A percentile compares a stretch with the other conserved stretches of the same genome.
phyloP scores from a whole-genome alignment of 2,329 filamentous ascomycete species.

The Aspergillus persii region DNA sequence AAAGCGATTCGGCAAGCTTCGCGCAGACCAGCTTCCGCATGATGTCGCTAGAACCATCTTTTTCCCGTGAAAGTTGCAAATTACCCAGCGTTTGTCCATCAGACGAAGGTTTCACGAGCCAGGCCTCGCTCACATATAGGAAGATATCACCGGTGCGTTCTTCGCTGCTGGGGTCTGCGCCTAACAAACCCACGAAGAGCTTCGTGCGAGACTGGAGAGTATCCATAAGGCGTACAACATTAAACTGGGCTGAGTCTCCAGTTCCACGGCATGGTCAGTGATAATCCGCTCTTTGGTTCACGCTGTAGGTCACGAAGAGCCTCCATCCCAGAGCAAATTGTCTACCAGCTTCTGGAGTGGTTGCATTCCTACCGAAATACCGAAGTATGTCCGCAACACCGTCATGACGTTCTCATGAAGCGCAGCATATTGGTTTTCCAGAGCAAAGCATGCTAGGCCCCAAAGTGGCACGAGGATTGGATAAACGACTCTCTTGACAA shows the following conservation, averaged over 20 bases:
- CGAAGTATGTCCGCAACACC: constrained; percentile 41
- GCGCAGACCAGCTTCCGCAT: constrained; percentile 39
- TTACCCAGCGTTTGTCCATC: constrained; percentile 5
- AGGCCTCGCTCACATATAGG: constrained; percentile 41
- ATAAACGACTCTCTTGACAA: constrained; percentile 41
- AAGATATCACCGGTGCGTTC: constrained; percentile 43
- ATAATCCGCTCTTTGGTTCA: constrained; percentile 23
- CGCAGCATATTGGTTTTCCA: constrained; percentile 24
- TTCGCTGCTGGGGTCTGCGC: constrained; percentile 40
- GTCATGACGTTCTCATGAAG: constrained; percentile 31
- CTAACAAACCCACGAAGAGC: constrained; percentile 36
- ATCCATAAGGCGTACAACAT: constrained; percentile 36
- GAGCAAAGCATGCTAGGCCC: constrained; percentile 40
- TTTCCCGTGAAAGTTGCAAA: constrained; percentile 14
- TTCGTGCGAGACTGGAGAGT: constrained; percentile 37
- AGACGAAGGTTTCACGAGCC: constrained; percentile 34
- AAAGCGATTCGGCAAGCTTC: constrained; percentile 41
- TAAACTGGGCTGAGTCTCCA: constrained; percentile 13
- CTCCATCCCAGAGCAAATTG: constrained; percentile 42
- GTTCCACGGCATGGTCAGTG: constrained; percentile 27
- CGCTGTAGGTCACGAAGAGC: constrained; percentile 35
- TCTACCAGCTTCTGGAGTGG: constrained; percentile 41
- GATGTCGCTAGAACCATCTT: constrained; percentile 27
- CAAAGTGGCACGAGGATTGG: constrained; percentile 43
- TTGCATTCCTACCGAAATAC: constrained; percentile 35